Evolutionary conservation across 495 filamentous ascomycete species (phyloP).

Genomic region (Baudoinia panamericana): DNA sequence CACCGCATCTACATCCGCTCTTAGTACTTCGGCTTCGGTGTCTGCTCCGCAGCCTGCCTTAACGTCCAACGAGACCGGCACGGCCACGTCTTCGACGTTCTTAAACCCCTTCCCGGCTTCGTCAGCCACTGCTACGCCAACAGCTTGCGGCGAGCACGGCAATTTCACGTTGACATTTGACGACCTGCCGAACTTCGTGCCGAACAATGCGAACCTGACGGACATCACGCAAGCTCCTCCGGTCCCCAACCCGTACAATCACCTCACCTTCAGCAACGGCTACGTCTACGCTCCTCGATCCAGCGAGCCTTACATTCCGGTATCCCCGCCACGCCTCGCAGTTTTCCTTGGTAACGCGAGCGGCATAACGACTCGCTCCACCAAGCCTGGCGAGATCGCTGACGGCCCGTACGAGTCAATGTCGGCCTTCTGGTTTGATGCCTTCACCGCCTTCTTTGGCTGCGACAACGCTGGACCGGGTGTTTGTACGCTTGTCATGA

Average conservation of each 20-base stretch:
- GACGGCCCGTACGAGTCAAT: constrained; percentile 29
- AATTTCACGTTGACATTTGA: constrained; percentile 28
- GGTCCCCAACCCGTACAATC: constrained; percentile 35
- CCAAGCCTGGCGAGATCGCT: constrained; percentile 33
- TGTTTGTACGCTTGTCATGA: constrained; percentile 30
- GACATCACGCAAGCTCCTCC: constrained; percentile 27
- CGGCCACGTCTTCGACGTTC: background rate
- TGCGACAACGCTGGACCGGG: constrained; percentile 31
- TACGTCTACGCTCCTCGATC: constrained; percentile 33
- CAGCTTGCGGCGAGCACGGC: constrained; percentile 25
- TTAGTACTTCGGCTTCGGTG: too few relatives aligned
- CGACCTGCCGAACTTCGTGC: constrained; percentile 20
- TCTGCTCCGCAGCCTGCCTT: background rate
- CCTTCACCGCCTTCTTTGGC: constrained; percentile 30
- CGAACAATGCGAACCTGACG: constrained; percentile 16
- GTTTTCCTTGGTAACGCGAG: constrained; percentile 29
- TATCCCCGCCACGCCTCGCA: constrained; percentile 32
- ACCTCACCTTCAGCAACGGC: constrained; percentile 32
- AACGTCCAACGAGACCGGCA: constrained; percentile 1
- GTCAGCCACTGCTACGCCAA: constrained; percentile 15
- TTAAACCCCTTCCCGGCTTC: constrained; percentile 3
- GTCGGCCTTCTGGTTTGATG: constrained; percentile 36
- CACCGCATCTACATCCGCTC: too few relatives aligned
- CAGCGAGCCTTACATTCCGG: constrained; percentile 30
- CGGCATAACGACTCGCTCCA: constrained; percentile 19